Evolutionary conservation across 768 basidiomycete genomes (phyloP), one percentile per base, ranked within the genome.

Genomic region (Boletus sp.): DNA sequence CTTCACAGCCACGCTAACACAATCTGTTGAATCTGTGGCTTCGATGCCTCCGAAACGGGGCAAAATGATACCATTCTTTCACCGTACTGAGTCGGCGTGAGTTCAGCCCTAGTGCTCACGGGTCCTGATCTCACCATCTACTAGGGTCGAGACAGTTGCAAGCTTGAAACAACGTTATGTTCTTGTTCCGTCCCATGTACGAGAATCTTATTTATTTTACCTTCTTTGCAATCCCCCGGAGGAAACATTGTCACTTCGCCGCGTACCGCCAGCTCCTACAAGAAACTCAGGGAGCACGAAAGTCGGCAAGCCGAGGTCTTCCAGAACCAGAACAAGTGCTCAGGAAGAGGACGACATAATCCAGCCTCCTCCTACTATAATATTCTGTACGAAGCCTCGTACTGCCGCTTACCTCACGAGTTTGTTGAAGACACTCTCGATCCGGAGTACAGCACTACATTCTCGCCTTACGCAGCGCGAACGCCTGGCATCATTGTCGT

Each of bases 1-100:
- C 41, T 98, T 98, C 74, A 99, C 97, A 0, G 97, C 97, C 1
- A 99, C 97, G 1, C 76, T 96, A 58, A 95, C 94, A 5, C 81
- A 87, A 7, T 83, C 93, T 0, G 92, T 99, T 55, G 90, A 95
- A 65, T 77, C 81, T 8, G 68, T 98, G 20, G 89, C 87, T 7
- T 77, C 81, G 37, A 85, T 87, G 18, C 74, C 85, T 7, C 92
- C 94, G 3, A 80, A 83, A 61, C 78, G 81, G 0, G 96, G 95
- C 5, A 98, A 96, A 73, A 80, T 87, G 67, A 85, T 82, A 59
- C 92, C 94, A 1, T 96, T 95, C 67, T 79, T 97, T 28, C 87
- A 97, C 71, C 78, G 90, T 39, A 90, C 90, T 73, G 78, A 76
- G 15, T 84, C 88, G 56, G 74, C 73, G 94, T 95, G 64, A 65